Evolutionary conservation across 305 asterid genomes (phyloP).

Genomic region (Fraxinus albicans): DNA sequence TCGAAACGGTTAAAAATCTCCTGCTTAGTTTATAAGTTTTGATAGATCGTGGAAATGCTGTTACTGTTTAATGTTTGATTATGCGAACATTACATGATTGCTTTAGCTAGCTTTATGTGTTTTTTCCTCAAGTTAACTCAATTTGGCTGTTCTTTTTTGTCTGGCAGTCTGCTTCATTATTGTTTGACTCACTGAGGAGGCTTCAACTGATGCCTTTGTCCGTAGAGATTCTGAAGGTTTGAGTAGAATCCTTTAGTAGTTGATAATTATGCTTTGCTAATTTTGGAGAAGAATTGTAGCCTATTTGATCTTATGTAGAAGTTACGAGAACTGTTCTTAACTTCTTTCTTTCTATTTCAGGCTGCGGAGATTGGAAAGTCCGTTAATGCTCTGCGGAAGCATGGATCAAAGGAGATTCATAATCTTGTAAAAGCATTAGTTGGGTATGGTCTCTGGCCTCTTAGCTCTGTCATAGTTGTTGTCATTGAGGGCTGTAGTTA

Average conservation of each 20-base stretch:
- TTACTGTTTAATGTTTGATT: neutral
- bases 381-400: constrained; percentile 55
- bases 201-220: constrained; percentile 75
- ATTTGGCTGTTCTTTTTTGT: constrained; percentile 23
- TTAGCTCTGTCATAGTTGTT: constrained; percentile 9
- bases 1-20: neutral
- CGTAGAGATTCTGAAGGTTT: constrained; percentile 84
- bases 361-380: constrained; percentile 65
- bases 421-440: constrained; percentile 46
- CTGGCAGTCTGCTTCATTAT: constrained; percentile 50
- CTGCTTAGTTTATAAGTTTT: neutral
- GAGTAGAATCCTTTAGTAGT: constrained; percentile 14
- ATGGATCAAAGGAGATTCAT: constrained; percentile 50
- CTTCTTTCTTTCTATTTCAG: constrained; percentile 39
- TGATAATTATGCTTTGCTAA: neutral
- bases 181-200: constrained; percentile 73
- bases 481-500: constrained; percentile 3
- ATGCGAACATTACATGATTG: neutral
- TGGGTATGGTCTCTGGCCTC: constrained; percentile 39
- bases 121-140: neutral
- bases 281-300: constrained; percentile 2
- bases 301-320: constrained; percentile 12
- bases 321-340: constrained; percentile 14
- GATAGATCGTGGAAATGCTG: neutral
- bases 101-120: constrained; percentile 1